Percentiles rank a stretch among this genome's conserved stretches.
Evolutionary conservation across 2,329 filamentous ascomycete species (phyloP).

Genomic region (Colletotrichum lentis): DNA sequence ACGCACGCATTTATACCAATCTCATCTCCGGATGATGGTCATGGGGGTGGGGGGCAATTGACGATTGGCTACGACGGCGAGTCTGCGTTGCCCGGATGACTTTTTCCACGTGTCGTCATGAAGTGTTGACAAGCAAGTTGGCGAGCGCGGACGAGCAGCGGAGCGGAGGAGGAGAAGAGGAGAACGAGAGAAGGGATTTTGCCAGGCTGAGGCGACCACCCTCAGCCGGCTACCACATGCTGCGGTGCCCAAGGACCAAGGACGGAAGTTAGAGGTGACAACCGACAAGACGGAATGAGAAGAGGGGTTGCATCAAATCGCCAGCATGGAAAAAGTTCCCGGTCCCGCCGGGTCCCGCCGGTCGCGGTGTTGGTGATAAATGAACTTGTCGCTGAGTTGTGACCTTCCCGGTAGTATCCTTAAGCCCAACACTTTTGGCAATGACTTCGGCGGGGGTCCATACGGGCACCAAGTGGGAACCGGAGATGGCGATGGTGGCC

Average conservation of each 20-base stretch:
- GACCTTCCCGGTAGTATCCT: not conserved
- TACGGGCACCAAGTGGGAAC: slow-evolving; percentile 2
- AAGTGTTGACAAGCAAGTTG: not conserved
- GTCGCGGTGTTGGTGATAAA: not conserved
- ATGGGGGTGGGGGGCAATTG: not conserved
- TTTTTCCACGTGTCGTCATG: slow-evolving; percentile 3
- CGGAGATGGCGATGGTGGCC: slow-evolving; percentile 14
- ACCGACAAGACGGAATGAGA: not conserved
- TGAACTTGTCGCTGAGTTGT: not conserved
- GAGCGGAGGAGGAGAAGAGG: not conserved
- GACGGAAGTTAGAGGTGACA: not conserved
- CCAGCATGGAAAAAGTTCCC: not conserved
- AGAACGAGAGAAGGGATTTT: not conserved
- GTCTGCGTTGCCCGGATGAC: not conserved
- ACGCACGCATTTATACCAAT: not conserved
- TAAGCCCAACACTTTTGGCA: slow-evolving; percentile 6
- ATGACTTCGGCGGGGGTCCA: slow-evolving; percentile 23
- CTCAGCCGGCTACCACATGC: slow-evolving; percentile 21
- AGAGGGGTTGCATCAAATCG: not conserved
- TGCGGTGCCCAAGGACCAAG: not conserved
- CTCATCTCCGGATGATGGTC: slow-evolving; percentile 14
- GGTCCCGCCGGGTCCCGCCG: no score
- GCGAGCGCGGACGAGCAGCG: not conserved
- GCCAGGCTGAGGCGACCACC: slow-evolving; percentile 13
- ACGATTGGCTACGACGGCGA: not conserved